Evolutionary conservation across 495 filamentous ascomycete genomes (phyloP).

Genomic region (Neurospora sp.): DNA sequence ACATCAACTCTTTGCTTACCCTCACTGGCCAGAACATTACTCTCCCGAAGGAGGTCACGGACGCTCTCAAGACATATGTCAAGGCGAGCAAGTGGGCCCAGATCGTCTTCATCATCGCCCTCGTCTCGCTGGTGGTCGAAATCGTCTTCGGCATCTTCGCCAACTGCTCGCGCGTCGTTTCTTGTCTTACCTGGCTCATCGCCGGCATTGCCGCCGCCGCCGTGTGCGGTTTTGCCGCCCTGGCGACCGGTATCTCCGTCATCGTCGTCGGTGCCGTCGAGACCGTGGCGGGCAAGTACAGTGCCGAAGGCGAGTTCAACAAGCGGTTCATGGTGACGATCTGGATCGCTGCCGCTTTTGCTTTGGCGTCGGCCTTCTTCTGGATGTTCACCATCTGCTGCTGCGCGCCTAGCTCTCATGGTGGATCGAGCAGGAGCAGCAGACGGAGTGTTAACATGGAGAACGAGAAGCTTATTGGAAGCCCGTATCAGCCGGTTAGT

Average conservation of each 20-base stretch:
- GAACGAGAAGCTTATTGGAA: conserved; percentile 38
- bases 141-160: conserved; percentile 70
- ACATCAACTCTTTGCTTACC: conserved; percentile 35
- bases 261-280: conserved; percentile 62
- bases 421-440: conserved; percentile 14
- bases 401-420: conserved; percentile 44
- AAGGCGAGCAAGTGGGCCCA: conserved; percentile 74
- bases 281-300: conserved; percentile 52
- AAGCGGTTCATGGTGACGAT: conserved; percentile 54
- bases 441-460: conserved; percentile 5
- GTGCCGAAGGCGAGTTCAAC: conserved; percentile 53
- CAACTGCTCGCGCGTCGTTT: conserved; percentile 37
- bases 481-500: conserved; percentile 36
- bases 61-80: conserved; percentile 60
- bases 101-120: conserved; percentile 60
- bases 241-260: conserved; percentile 51
- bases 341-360: conserved; percentile 76
- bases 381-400: conserved; percentile 89
- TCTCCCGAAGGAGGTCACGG: conserved; percentile 53
- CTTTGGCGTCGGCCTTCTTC: conserved; percentile 63
- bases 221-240: conserved; percentile 47
- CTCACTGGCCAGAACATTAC: conserved; percentile 30
- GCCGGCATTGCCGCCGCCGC: conserved; percentile 46
- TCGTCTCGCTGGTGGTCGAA: conserved; percentile 62
- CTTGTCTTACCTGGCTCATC: conserved; percentile 39